Percentiles rank a stretch among this genome's conserved stretches.
Evolutionary conservation across 2,329 filamentous ascomycete species (phyloP).

Genomic region (Colletotrichum karsti): DNA sequence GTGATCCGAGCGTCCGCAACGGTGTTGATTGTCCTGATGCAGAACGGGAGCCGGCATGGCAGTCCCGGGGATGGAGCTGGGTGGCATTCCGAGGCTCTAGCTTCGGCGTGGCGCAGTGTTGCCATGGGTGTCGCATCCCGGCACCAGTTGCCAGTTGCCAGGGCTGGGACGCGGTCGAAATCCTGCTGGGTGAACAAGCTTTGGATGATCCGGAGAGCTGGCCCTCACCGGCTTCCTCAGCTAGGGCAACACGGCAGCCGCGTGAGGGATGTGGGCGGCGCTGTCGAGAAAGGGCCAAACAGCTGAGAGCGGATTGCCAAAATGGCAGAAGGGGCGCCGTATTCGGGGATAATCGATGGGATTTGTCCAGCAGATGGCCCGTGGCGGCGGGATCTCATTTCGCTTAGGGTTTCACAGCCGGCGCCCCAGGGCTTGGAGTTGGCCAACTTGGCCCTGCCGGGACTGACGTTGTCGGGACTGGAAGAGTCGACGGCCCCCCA

Average conservation of each 20-base stretch:
- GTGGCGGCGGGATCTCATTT: slow-evolving; percentile 29
- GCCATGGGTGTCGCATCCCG: slow-evolving; percentile 8
- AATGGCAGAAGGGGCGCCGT: slow-evolving; percentile 8
- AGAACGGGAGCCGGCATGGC: slow-evolving; percentile 20
- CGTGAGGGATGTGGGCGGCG: slow-evolving; percentile 21
- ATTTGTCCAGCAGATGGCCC: slow-evolving; percentile 21
- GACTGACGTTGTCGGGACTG: slow-evolving; percentile 14
- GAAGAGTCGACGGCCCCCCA: neutral
- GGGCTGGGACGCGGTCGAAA: neutral
- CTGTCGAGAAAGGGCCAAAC: slow-evolving; percentile 4
- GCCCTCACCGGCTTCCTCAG: neutral
- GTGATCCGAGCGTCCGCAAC: neutral
- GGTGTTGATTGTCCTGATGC: slow-evolving; percentile 1
- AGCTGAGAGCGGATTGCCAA: neutral
- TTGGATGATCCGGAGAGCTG: slow-evolving; percentile 21
- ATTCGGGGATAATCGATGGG: slow-evolving; percentile 12
- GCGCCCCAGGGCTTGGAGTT: slow-evolving; percentile 6
- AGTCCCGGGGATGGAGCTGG: slow-evolving; percentile 12
- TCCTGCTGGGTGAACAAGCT: slow-evolving; percentile 2
- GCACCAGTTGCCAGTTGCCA: slow-evolving; percentile 1
- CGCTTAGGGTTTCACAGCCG: slow-evolving; percentile 30
- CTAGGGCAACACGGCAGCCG: neutral
- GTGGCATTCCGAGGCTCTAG: slow-evolving; percentile 15
- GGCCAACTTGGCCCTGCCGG: neutral
- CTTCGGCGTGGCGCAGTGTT: slow-evolving; percentile 26